Evolutionary conservation across 2,329 filamentous ascomycete species (phyloP), one percentile per base, ranked within the genome.

Genomic region (Eurotiales sp.): DNA sequence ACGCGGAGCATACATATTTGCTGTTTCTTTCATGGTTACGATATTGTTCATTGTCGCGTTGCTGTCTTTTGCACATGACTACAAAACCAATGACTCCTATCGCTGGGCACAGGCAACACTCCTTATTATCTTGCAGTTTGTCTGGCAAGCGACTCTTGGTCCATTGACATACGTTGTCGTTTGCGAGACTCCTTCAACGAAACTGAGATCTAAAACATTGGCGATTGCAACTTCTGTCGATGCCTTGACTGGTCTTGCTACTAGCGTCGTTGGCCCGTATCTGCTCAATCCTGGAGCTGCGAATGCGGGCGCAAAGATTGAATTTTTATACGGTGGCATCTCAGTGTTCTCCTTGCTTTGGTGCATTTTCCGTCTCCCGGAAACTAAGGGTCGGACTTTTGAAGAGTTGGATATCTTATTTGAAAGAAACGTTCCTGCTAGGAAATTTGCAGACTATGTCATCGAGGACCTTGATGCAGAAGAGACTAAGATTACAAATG

Each of bases 141-240:
- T 76, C 3, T 83, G 81, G 60, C 77, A 77, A 57, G 71, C 76
- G 49, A 77, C 77, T 1, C 72, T 82, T 12, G 80, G 79, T 0
- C 79, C 79, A 0, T 72, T 80, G 6, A 75, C 74, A 4, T 82
- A 80, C 61, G 72, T 73, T 0, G 64, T 82, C 39, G 67, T 80
- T 11, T 73, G 78, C 0, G 79, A 82, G 57, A 70, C 77, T 2
- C 78, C 78, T 0, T 79, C 78, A 0, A 77, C 75, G 0, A 71
- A 79, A 7, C 73, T 82, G 23, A 75, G 79, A 47, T 70, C 74
- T 17, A 77, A 80, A 66, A 79, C 78, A 1, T 75, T 81, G 12
- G 77, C 76, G 6, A 63, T 82, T 21, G 78, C 77, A 0, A 72
- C 78, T 11, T 72, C 69, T 41, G 61, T 72, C 15, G 81, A 80